A percentile compares a stretch with the other conserved stretches of the same genome.
These are phyloP conservation scores for Copromyces sp. DNA, from an alignment of 495 filamentous ascomycete species.

Conservation along the genomic window DNA sequence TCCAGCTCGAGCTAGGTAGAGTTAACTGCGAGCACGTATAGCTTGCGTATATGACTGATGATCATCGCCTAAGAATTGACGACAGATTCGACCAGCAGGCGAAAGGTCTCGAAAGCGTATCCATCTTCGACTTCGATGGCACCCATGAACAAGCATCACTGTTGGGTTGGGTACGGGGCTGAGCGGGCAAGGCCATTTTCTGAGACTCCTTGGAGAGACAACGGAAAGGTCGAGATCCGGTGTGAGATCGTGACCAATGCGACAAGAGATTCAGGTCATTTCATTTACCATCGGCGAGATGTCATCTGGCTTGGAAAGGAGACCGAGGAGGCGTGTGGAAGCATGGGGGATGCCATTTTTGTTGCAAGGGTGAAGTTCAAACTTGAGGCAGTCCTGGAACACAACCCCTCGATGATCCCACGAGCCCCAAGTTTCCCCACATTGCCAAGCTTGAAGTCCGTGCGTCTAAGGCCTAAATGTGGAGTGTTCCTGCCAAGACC, in stretches of 20 bases:
- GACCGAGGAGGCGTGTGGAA: neutral
- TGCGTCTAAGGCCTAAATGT: neutral
- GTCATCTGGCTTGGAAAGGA: neutral
- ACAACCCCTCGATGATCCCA: neutral
- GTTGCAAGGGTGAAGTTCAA: neutral
- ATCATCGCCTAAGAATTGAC: neutral
- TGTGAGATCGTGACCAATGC: conserved; percentile 4
- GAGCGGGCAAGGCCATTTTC: neutral
- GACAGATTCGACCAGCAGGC: neutral
- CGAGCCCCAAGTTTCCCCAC: neutral
- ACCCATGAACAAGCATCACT: neutral
- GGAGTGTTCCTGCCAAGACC: neutral
- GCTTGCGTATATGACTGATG: neutral
- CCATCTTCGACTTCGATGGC: neutral
- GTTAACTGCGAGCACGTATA: neutral
- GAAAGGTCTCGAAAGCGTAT: neutral
- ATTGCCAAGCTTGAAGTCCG: neutral
- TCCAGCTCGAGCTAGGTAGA: neutral
- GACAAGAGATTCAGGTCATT: neutral
- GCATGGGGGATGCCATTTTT: neutral
- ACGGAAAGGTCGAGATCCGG: conserved; percentile 8
- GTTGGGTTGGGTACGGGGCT: neutral
- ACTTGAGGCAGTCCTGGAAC: neutral
- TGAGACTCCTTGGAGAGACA: neutral
- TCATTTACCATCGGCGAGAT: neutral